These are phyloP conservation scores for Furcasterigmium furcatum DNA, from an alignment of 2,329 filamentous ascomycete species.

Conservation along the genomic window DNA sequence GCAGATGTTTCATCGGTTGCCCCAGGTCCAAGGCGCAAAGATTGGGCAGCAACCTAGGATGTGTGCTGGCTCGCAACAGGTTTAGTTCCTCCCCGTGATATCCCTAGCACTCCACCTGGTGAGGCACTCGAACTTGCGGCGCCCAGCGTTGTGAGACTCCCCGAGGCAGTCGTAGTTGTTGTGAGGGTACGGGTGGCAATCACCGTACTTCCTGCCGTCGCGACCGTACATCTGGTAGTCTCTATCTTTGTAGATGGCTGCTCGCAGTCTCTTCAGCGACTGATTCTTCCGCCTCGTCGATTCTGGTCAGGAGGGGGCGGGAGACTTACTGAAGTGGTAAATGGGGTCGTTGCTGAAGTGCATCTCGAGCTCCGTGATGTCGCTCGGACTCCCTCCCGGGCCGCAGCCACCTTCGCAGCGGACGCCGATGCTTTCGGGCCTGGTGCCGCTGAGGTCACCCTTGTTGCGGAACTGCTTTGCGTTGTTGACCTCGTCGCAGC, in stretches of 20 bases:
- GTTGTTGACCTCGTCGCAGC: background rate
- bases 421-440: background rate
- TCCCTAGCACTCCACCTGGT: background rate
- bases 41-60: no score
- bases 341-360: background rate
- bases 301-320: no score
- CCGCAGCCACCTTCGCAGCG: background rate
- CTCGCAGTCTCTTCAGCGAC: background rate
- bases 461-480: background rate
- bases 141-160: background rate
- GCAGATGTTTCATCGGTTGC: no score
- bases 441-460: background rate
- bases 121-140: background rate
- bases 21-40: no score
- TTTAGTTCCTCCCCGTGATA: no score
- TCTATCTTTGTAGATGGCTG: background rate
- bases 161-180: background rate
- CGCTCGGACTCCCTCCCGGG: background rate
- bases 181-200: background rate
- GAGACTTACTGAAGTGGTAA: background rate
- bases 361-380: background rate
- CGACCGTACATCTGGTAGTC: background rate
- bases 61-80: no score
- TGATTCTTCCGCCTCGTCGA: background rate
- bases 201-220: background rate